phyloP scores from a whole-genome alignment of 2,329 filamentous ascomycete genomes.

The Trichoderma sp. region DNA sequence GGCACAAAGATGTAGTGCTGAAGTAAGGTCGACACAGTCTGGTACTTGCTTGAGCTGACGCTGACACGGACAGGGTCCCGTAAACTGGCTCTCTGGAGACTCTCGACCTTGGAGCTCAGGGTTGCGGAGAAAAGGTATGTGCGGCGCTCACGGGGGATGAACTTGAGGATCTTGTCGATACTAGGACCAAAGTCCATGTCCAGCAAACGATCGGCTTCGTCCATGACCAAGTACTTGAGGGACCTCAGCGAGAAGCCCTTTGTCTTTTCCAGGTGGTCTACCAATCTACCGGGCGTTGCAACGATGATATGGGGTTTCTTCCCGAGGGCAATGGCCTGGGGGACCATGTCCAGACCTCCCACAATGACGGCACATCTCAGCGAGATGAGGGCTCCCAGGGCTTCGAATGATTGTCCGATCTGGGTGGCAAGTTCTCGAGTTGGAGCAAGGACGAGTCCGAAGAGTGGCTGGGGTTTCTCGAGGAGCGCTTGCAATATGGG shows the following conservation, averaged over 20 bases:
- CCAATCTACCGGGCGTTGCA: conserved; percentile 81
- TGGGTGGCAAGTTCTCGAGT: conserved; percentile 92
- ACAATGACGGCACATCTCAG: conserved; percentile 83
- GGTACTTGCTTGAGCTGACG: conserved; percentile 79
- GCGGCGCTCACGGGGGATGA: conserved; percentile 70
- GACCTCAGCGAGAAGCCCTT: conserved; percentile 85
- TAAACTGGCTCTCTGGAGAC: conserved; percentile 82
- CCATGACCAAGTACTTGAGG: conserved; percentile 88
- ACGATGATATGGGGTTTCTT: conserved; percentile 95
- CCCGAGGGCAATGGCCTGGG: conserved; percentile 84
- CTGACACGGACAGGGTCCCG: conserved; percentile 79
- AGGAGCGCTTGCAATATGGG: conserved; percentile 90
- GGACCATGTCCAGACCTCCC: conserved; percentile 93
- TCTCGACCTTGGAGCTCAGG: conserved; percentile 90
- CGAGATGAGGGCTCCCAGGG: conserved; percentile 81
- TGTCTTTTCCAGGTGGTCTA: conserved; percentile 94
- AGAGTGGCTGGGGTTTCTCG: conserved; percentile 80
- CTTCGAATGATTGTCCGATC: conserved; percentile 84
- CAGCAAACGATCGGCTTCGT: conserved; percentile 86
- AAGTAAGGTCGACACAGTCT: conserved; percentile 84
- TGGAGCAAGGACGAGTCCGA: conserved; percentile 85
- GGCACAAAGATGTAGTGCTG: conserved; percentile 87
- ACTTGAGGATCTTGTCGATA: conserved; percentile 89
- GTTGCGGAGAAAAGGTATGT: conserved; percentile 95
- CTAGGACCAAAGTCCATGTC: conserved; percentile 93